Evolutionary conservation across 176 grass and related monocot genomes (phyloP).

Genomic region (Oryza australiensis): DNA sequence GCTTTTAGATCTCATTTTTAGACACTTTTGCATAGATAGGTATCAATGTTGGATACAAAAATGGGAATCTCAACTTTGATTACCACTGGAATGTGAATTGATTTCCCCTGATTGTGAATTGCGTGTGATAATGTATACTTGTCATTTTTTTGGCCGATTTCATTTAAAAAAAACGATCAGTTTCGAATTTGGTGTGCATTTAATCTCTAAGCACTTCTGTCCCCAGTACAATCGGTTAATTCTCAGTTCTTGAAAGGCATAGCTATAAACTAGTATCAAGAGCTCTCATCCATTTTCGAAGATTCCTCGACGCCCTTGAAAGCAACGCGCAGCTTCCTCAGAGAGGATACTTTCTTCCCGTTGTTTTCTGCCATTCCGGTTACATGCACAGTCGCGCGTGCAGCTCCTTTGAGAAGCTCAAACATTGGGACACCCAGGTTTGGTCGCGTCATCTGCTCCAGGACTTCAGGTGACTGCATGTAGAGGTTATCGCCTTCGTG

Average conservation of each 20-base stretch:
- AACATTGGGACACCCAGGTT: slow-evolving; percentile 65
- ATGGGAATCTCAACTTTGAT: too few relatives aligned
- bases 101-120: too few relatives aligned
- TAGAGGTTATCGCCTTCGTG: slow-evolving; percentile 56
- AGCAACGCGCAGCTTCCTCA: slow-evolving; percentile 73
- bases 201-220: slow-evolving; percentile 15
- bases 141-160: too few relatives aligned
- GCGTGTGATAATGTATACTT: too few relatives aligned
- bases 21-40: too few relatives aligned
- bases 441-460: slow-evolving; percentile 23
- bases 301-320: slow-evolving; percentile 55
- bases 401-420: slow-evolving; percentile 59
- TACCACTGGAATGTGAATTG: too few relatives aligned
- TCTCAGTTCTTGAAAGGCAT: neutral
- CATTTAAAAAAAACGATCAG: neutral
- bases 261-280: slow-evolving; percentile 11
- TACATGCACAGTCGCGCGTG: slow-evolving; percentile 58
- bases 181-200: neutral
- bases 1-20: too few relatives aligned
- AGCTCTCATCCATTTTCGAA: slow-evolving; percentile 66
- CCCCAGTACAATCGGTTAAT: slow-evolving; percentile 15
- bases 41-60: too few relatives aligned
- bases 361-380: slow-evolving; percentile 65
- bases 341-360: slow-evolving; percentile 69
- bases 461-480: too few relatives aligned